phyloP scores from a whole-genome alignment of 202 grass and related monocot genomes.

The Eragrostis tef region DNA sequence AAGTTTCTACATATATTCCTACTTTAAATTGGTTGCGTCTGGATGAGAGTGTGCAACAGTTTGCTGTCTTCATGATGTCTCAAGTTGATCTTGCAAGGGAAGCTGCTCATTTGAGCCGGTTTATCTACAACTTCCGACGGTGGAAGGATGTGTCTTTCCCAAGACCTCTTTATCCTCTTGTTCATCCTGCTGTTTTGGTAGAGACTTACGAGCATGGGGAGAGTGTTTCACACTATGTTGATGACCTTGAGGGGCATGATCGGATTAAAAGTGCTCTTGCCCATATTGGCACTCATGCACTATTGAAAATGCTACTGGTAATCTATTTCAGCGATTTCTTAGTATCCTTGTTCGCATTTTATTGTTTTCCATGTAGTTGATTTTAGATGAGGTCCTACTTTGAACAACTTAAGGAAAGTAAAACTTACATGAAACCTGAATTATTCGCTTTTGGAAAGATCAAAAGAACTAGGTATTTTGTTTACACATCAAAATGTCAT shows the following conservation, averaged over 20 bases:
- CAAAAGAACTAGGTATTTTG: conserved; percentile 3
- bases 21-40: conserved; percentile 81
- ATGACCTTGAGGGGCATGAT: conserved; percentile 84
- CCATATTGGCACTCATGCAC: conserved; percentile 96
- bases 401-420: conserved; percentile 10
- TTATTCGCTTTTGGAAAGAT: conserved; percentile 26
- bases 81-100: conserved; percentile 98
- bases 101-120: conserved; percentile 92
- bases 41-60: conserved; percentile 97
- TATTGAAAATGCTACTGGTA: conserved; percentile 99
- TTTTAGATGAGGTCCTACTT: conserved; percentile 21
- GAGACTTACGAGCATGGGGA: conserved; percentile 95
- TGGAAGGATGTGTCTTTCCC: conserved; percentile 98
- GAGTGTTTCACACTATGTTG: conserved; percentile 87
- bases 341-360: conserved; percentile 22
- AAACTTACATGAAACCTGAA: not conserved
- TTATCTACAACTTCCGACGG: conserved; percentile 97
- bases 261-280: conserved; percentile 91
- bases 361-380: conserved; percentile 24
- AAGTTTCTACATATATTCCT: conserved; percentile 84
- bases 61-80: conserved; percentile 99
- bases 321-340: conserved; percentile 13
- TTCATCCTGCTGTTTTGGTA: conserved; percentile 95
- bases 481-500: conserved; percentile 20
- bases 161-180: conserved; percentile 89